Base-by-base conservation (phyloP, 2,329 filamentous ascomycete species). In the Pezicula rhizophila region DNA sequence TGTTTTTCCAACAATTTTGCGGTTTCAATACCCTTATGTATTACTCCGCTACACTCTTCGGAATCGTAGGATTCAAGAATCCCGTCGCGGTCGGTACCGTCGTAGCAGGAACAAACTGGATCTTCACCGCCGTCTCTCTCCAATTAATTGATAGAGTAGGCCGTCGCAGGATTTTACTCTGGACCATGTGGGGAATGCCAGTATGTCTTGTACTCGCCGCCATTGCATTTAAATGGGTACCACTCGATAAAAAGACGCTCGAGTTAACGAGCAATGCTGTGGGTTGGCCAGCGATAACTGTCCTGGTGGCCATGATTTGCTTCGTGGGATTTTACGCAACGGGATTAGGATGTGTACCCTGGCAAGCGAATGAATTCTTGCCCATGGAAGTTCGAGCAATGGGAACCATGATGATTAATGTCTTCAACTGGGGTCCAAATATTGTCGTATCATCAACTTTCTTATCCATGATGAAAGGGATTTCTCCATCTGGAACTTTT, bases 381-480 rank as follows among this genome's bases (percentile, higher is more conserved):
- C 69, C 71, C 0, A 63, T 73, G 41, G 71, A 75, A 45, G 70
- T 75, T n/a, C 64, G 73, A 15, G 71, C 71, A 5, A 61, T 70
- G 51, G 73, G 66, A 41, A 75, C 70, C 0, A 75, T 74, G 70
- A 63, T 73, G 66, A 63, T 74, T 40, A 75, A 73, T 4, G 68
- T 72, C 56, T 70, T 68, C 7, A 70, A 65, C 58, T 73, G 70
- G 72, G 68, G 66, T 12, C 67, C 62, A 45, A 76, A 76, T 56
- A 68, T 77, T 50, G 74, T 77, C 46, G 68, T 77, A 39, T 64
- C 71, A 6, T 74, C 70, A 2, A 75, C 72, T 0, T 77, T 77
- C 60, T 57, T 76, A 8, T 71, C 68, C 23, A 68, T 68, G 67
- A 76, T 76, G 68, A 67, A 77, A 51, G 63, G 61, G 5, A 71